These are phyloP conservation scores for Fusarium mangiferae DNA, from an alignment of 2,329 filamentous ascomycete species.

Conservation along the genomic window DNA sequence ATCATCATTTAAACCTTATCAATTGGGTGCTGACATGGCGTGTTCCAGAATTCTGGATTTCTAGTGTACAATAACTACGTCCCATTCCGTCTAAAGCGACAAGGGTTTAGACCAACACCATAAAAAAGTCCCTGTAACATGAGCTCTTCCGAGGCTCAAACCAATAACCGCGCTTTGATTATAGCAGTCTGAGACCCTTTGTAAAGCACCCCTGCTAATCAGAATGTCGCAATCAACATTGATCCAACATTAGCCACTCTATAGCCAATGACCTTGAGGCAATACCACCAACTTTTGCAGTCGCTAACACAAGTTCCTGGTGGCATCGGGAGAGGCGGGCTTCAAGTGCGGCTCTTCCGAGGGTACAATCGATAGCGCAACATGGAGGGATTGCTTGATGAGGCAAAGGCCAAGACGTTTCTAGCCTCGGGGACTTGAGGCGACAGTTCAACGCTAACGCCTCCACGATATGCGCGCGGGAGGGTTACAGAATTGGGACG, in stretches of 20 bases:
- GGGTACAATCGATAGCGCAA: neutral
- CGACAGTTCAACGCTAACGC: slow-evolving; percentile 1
- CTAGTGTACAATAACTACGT: neutral
- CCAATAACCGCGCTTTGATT: slow-evolving; percentile 5
- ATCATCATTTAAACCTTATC: neutral
- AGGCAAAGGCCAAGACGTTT: neutral
- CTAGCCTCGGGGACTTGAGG: neutral
- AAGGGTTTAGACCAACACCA: neutral
- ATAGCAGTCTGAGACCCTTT: slow-evolving; percentile 14
- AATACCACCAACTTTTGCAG: neutral
- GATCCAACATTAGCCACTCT: neutral
- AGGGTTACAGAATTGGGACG: neutral
- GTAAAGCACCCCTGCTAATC: slow-evolving; percentile 2
- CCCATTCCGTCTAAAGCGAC: neutral
- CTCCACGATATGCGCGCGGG: neutral
- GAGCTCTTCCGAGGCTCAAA: neutral
- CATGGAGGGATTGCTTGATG: neutral
- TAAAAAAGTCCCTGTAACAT: neutral
- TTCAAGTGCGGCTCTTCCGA: neutral
- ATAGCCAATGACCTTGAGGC: neutral
- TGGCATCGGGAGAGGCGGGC: neutral
- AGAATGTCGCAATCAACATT: slow-evolving; percentile 21
- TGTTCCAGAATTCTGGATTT: neutral
- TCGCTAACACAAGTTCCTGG: slow-evolving; percentile 12
- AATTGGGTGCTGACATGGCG: slow-evolving; percentile 17